phyloP scores from a whole-genome alignment of 192 early-diverging fungal species.

The Umbelopsis isabellina region DNA sequence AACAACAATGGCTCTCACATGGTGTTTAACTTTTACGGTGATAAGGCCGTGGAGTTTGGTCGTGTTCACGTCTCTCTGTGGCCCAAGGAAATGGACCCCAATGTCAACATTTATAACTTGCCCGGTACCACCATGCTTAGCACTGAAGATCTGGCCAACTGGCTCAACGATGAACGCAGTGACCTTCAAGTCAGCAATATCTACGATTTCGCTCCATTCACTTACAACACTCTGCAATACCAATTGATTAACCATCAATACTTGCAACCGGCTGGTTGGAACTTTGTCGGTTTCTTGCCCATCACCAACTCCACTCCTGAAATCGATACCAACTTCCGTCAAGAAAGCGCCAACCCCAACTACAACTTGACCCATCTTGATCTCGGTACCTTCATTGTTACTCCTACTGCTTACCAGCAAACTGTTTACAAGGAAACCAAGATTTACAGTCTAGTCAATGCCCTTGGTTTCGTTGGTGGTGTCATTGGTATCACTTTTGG shows the following conservation, averaged over 20 bases:
- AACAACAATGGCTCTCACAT: constrained; percentile 36
- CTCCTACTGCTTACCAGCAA: constrained; percentile 17
- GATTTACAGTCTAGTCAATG: constrained; percentile 39
- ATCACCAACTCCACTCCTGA: constrained; percentile 35
- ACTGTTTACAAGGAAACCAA: constrained; percentile 32
- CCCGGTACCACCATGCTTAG: constrained; percentile 17
- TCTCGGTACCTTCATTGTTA: constrained; percentile 27
- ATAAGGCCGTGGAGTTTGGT: constrained; percentile 24
- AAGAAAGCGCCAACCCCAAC: constrained; percentile 34
- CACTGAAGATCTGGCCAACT: constrained; percentile 17
- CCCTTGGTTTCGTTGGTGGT: constrained; percentile 41
- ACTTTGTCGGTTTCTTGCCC: constrained; percentile 40
- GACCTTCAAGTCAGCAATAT: constrained; percentile 35
- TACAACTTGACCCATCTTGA: constrained; percentile 31
- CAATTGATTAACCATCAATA: constrained; percentile 29
- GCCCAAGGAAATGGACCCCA: constrained; percentile 40
- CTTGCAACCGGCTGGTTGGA: constrained; percentile 37
- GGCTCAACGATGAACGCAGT: constrained; percentile 37
- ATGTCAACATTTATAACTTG: constrained; percentile 24
- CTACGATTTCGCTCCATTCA: constrained; percentile 31
- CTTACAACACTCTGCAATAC: constrained; percentile 33
- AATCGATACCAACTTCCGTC: constrained; percentile 30
- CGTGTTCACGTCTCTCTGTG: constrained; percentile 36
- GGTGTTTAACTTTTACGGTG: constrained; percentile 35
- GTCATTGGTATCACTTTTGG: constrained; percentile 35